These are phyloP conservation scores for Aureobasidium sp. DNA, from an alignment of 2,329 filamentous ascomycete species.

Conservation along the genomic window DNA sequence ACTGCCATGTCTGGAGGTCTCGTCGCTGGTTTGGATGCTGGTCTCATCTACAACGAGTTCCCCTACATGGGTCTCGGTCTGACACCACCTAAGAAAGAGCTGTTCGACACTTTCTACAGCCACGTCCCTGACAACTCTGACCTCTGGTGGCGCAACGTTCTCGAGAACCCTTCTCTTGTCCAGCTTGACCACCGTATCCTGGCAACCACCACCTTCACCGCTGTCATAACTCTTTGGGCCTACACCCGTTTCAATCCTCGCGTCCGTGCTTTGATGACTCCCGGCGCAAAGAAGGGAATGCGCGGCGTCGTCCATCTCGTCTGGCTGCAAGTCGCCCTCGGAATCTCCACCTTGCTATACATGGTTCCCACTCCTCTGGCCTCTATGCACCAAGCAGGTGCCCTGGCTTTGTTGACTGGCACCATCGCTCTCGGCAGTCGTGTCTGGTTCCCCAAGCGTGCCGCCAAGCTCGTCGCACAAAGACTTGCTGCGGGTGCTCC, in stretches of 20 bases:
- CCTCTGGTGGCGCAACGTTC: constrained; percentile 92
- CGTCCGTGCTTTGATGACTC: constrained; percentile 50
- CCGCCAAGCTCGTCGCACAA: constrained; percentile 21
- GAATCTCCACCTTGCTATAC: constrained; percentile 86
- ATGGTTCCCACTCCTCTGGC: constrained; percentile 84
- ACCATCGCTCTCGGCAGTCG: constrained; percentile 71
- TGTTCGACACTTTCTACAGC: constrained; percentile 79
- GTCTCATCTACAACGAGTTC: constrained; percentile 98
- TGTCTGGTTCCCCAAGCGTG: constrained; percentile 57
- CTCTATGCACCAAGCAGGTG: constrained; percentile 86
- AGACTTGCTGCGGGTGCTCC: constrained; percentile 16
- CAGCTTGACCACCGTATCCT: constrained; percentile 93
- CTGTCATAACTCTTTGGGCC: constrained; percentile 69
- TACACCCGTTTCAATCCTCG: constrained; percentile 62
- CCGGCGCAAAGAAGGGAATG: constrained; percentile 60
- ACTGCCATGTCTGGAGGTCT: constrained; percentile 91
- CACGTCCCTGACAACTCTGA: constrained; percentile 70
- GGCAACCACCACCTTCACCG: constrained; percentile 78
- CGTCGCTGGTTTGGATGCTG: constrained; percentile 90
- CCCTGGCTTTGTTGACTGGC: constrained; percentile 73
- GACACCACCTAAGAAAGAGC: constrained; percentile 70
- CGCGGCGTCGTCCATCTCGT: constrained; percentile 76
- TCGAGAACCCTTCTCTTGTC: constrained; percentile 92
- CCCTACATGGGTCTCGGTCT: constrained; percentile 85
- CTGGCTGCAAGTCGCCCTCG: constrained; percentile 70